A percentile compares a stretch with the other conserved stretches of the same genome.
Conservation (phyloP, 1,139 yeast genomes). For the Saccharomyces pastorianus region DNA sequence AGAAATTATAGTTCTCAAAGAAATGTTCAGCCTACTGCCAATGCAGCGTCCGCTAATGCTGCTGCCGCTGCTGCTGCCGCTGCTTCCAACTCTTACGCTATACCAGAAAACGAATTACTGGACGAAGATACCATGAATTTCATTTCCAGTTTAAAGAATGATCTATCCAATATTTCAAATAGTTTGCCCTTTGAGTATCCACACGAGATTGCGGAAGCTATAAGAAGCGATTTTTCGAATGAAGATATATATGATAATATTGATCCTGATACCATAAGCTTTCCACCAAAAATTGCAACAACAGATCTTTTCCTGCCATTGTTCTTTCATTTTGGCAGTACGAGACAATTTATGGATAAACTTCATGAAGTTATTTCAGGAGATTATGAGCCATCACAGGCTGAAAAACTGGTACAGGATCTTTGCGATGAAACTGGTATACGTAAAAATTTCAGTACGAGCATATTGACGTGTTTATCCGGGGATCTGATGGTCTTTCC, state of each 20-base stretch:
- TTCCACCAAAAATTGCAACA: conserved; percentile 30
- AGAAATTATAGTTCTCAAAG: conserved; percentile 10
- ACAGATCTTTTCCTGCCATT: conserved; percentile 27
- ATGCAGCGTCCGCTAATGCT: conserved; percentile 19
- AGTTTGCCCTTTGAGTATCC: conserved; percentile 24
- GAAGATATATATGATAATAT: conserved; percentile 28
- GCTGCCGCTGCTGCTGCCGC: conserved; percentile 16
- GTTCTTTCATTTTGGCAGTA: conserved; percentile 25
- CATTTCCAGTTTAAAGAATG: conserved; percentile 26
- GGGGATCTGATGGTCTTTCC: conserved; percentile 43
- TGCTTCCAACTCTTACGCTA: conserved; percentile 16
- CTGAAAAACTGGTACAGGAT: conserved; percentile 38
- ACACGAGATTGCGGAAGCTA: conserved; percentile 31
- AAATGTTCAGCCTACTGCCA: conserved; percentile 27
- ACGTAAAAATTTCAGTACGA: conserved; percentile 39
- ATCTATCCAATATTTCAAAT: conserved; percentile 22
- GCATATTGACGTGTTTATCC: conserved; percentile 41
- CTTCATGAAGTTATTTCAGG: conserved; percentile 37
- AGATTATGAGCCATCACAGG: conserved; percentile 38
- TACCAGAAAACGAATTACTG: conserved; percentile 29
- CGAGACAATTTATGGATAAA: conserved; percentile 29
- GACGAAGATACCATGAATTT: conserved; percentile 31
- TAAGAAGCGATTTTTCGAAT: conserved; percentile 26
- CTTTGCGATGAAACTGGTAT: conserved; percentile 40
- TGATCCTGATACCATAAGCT: conserved; percentile 25